Evolutionary conservation across 2,329 filamentous ascomycete species (phyloP), one percentile per base, ranked within the genome.

Genomic region (Acrodontium crateriforme): DNA sequence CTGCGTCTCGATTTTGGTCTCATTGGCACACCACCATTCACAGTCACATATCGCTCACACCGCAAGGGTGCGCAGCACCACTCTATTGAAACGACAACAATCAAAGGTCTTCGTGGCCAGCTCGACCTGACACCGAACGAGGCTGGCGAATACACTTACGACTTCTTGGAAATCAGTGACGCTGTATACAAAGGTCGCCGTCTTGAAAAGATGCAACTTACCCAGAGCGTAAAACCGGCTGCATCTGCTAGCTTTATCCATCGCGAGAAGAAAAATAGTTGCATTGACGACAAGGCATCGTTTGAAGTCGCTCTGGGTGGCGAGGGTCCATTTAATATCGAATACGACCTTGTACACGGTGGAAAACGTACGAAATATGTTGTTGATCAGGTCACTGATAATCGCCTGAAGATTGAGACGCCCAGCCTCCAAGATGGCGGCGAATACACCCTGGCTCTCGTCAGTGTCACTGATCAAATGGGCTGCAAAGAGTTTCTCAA

Each of bases 181-280:
- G 65, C 67, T 24, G 76, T 95, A 17, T 98, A 98, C 56, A 68
- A 67, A 17, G 65, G 66, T 2, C 65, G 77, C 27, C 61, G 65
- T 15, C 56, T 91, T 13, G 57, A 68, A 9, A 65, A 77, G 36
- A 56, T 71, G 7, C 32, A 27, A 11, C 59, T 95, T 21, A 78
- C 91, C 53, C 87, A 95, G 54, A 76, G 83, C 44, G 87, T 98
- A 41, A 93, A 91, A 54, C 89, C 89, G 7, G 81, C 85, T 3
- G 87, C 89, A 5, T 81, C 78, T 7, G 87, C 87, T 14, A 58
- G 59, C 17, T 72, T 76, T 36, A 65, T 84, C 30, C 64, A 69
- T 23, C 59, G 66, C 15, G 60, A 63, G 6, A 59, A 65, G 12
- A 59, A 63, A 13, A 64, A 73, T 35, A 74, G 70, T 42, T 98